These are phyloP conservation scores for Nepenthes alata DNA, from an alignment of 179 eudicot genomes.

Conservation along the genomic window DNA sequence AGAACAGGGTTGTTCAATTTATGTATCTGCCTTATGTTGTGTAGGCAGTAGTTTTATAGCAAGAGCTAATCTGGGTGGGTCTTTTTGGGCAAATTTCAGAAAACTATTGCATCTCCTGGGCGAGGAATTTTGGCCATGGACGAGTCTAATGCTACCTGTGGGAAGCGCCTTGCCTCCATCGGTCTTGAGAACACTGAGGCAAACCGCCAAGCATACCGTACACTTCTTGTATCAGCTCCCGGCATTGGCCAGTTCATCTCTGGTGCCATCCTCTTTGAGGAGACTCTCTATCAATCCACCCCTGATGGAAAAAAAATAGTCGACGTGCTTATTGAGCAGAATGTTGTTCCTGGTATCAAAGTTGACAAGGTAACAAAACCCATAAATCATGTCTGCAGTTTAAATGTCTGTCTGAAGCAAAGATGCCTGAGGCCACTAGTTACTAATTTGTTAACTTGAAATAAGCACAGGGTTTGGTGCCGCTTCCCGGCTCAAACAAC, in stretches of 20 bases:
- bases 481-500: constrained; percentile 68
- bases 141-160: constrained; percentile 87
- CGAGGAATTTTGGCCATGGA: constrained; percentile 90
- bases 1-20: too few species aligned
- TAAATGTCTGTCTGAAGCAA: neutral
- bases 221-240: constrained; percentile 65
- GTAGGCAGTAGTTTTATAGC: neutral
- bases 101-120: constrained; percentile 80
- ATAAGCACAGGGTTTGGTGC: constrained; percentile 76
- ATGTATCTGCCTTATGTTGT: neutral
- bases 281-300: constrained; percentile 88
- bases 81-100: constrained; percentile 20
- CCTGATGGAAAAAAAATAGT: constrained; percentile 75
- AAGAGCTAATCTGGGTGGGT: neutral
- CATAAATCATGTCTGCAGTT: neutral
- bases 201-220: constrained; percentile 82
- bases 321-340: constrained; percentile 68
- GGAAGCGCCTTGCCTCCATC: constrained; percentile 75
- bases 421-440: neutral
- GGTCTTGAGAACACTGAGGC: constrained; percentile 95
- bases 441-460: constrained; percentile 7
- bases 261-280: constrained; percentile 88
- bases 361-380: constrained; percentile 67
- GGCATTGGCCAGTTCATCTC: constrained; percentile 76
- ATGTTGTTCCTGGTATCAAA: constrained; percentile 85